Base-by-base conservation (phyloP, 202 grass and related monocot species). In the Saccharum hybrid region DNA sequence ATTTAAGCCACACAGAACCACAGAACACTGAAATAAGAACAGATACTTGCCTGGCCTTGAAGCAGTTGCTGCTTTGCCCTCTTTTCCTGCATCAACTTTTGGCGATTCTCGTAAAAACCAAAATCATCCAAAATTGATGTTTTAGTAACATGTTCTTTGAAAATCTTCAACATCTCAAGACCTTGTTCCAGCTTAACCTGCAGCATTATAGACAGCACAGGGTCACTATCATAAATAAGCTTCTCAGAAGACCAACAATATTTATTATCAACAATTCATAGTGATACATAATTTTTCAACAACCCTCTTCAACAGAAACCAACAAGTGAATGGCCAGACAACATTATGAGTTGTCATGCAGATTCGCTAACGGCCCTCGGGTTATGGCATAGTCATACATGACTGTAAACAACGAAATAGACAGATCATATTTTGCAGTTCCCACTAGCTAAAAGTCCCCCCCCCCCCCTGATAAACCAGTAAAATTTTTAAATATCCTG, bases 141-240 rank as follows among this genome's bases (percentile, higher is more conserved):
- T 79, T 92, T 96, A 81, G 78, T 93, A 36, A 78, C 82, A 91
- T 90, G 83, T 51, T 98, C 91, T 86, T 96, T 98, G 70, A 98
- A 98, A 81, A 98, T 95, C 78, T 92, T 98, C 43, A 98, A 69
- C 85, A 98, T 90, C 68, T 98, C 87, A 84, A 93, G 89, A 41
- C 96, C 96, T 87, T 98, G 93, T 18, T 98, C 96, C 71, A 98
- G 91, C 81, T 92, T 95, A 82, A 98, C 91, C 96, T 98, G 81
- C 42, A 80, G 34, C 38, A 60, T 74, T n/a, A 78, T 14, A 15
- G 46, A 74, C 59, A 59, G 11, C 59, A 26, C 1, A 1, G 7
- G 43, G 43, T 21, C 33, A 48, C 23, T 63, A 69, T 1, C 0
- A 1, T 64, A 63, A 86, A 49, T 36, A 70, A 22, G n/a, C 15